A percentile compares a stretch with the other conserved stretches of the same genome.
Conservation (phyloP, 148 eudicot genomes). For the Drosera capensis region DNA sequence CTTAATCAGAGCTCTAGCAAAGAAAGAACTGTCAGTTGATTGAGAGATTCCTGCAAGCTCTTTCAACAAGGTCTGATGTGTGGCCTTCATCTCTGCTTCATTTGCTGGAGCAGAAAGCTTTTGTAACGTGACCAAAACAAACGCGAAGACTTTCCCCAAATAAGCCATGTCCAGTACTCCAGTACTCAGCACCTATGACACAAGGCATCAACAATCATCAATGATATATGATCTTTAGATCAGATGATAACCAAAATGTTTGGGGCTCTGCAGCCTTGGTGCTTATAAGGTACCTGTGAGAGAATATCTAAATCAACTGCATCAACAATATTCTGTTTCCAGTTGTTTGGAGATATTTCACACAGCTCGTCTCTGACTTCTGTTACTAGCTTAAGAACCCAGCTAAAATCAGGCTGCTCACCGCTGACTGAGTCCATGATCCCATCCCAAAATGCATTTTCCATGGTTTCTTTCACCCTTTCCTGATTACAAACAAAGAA, state of each 20-base stretch:
- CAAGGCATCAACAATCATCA: constrained; percentile 3
- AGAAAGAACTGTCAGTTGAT: constrained; percentile 23
- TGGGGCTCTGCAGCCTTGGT: neutral
- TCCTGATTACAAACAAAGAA: constrained; percentile 22
- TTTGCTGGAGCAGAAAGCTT: constrained; percentile 82
- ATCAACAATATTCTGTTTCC: constrained; percentile 66
- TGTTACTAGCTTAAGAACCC: constrained; percentile 63
- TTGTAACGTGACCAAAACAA: constrained; percentile 51
- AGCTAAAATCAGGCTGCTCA: constrained; percentile 56
- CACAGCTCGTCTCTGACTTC: constrained; percentile 88
- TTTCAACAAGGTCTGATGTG: constrained; percentile 39
- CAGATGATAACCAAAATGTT: too few relatives aligned
- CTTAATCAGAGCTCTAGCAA: constrained; percentile 50
- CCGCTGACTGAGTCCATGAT: constrained; percentile 55
- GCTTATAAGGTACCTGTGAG: constrained; percentile 33
- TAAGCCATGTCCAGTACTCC: constrained; percentile 58
- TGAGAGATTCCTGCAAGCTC: constrained; percentile 51
- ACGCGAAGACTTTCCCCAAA: constrained; percentile 64
- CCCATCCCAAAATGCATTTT: constrained; percentile 93
- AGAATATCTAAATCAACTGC: constrained; percentile 64
- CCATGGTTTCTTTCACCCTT: constrained; percentile 60
- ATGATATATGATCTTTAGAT: too few relatives aligned
- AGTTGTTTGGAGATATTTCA: constrained; percentile 68
- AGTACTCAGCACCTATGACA: constrained; percentile 46
- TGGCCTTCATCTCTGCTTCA: constrained; percentile 49